These are phyloP conservation scores for Camptophora hylomeconis DNA, from an alignment of 2,329 filamentous ascomycete genomes.

Conservation along the genomic window DNA sequence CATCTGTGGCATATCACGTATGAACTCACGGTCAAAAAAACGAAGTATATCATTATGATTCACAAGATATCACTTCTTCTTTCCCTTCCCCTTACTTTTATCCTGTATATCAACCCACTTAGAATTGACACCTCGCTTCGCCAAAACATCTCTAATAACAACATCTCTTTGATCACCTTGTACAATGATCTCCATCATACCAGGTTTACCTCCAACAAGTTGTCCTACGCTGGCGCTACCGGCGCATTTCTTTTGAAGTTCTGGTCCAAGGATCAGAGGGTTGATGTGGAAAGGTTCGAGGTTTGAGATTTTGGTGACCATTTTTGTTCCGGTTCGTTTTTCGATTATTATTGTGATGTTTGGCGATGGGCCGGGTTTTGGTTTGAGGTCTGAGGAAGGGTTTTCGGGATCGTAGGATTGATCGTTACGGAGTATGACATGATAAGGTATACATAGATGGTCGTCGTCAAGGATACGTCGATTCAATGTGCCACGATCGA, in stretches of 20 bases:
- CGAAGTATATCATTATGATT: no score
- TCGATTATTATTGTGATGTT: constrained; percentile 49
- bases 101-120: constrained; percentile 53
- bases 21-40: no score
- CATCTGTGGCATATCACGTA: no score
- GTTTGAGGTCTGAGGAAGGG: constrained; percentile 39
- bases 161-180: constrained; percentile 54
- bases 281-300: constrained; percentile 50
- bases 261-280: constrained; percentile 48
- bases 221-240: constrained; percentile 54
- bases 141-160: constrained; percentile 43
- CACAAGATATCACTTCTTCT: constrained; percentile 11
- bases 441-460: constrained; percentile 39
- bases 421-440: constrained; percentile 41
- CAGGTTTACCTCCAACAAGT: constrained; percentile 47
- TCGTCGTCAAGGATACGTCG: constrained; percentile 43
- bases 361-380: constrained; percentile 47
- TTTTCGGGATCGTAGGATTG: constrained; percentile 23
- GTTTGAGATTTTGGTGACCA: constrained; percentile 48
- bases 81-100: constrained; percentile 55
- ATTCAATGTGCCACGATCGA: constrained; percentile 47
- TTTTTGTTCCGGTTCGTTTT: constrained; percentile 53
- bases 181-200: constrained; percentile 53
- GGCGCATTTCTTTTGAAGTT: constrained; percentile 54
- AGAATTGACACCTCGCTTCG: constrained; percentile 43